phyloP scores from a whole-genome alignment of 176 grass and related monocot species.

The Olyra latifolia region DNA sequence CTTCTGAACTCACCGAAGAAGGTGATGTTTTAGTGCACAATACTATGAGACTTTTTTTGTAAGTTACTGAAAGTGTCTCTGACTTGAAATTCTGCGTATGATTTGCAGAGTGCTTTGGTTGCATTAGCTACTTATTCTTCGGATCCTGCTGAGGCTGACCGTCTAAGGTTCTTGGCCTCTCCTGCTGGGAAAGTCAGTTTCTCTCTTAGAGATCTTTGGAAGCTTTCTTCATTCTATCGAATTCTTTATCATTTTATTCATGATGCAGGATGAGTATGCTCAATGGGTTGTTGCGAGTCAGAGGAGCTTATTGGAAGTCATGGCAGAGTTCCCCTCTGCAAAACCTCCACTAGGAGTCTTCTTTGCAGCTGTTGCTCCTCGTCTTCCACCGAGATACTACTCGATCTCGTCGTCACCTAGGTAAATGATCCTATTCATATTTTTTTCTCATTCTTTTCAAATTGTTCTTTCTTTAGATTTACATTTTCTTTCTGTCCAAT shows the following conservation, averaged over 20 bases:
- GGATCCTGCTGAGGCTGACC: slow-evolving; percentile 65
- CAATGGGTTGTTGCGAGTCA: slow-evolving; percentile 87
- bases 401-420: slow-evolving; percentile 93
- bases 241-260: slow-evolving; percentile 22
- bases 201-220: slow-evolving; percentile 16
- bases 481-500: slow-evolving; percentile 33
- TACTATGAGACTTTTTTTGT: neutral
- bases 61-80: neutral
- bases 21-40: slow-evolving; percentile 37
- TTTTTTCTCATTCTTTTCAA: neutral
- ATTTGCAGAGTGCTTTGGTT: slow-evolving; percentile 67
- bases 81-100: slow-evolving; percentile 10
- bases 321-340: slow-evolving; percentile 85
- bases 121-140: slow-evolving; percentile 79
- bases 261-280: slow-evolving; percentile 84
- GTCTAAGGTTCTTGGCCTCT: slow-evolving; percentile 78
- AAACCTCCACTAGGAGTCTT: slow-evolving; percentile 91
- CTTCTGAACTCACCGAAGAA: slow-evolving; percentile 98
- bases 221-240: slow-evolving; percentile 6
- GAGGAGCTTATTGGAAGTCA: slow-evolving; percentile 88
- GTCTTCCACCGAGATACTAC: slow-evolving; percentile 89
- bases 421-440: slow-evolving; percentile 33
- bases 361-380: slow-evolving; percentile 81
- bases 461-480: neutral
- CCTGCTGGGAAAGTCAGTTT: slow-evolving; percentile 77